Conservation (phyloP, 192 early-diverging fungal genomes). For the Blastocladiella britannica region DNA sequence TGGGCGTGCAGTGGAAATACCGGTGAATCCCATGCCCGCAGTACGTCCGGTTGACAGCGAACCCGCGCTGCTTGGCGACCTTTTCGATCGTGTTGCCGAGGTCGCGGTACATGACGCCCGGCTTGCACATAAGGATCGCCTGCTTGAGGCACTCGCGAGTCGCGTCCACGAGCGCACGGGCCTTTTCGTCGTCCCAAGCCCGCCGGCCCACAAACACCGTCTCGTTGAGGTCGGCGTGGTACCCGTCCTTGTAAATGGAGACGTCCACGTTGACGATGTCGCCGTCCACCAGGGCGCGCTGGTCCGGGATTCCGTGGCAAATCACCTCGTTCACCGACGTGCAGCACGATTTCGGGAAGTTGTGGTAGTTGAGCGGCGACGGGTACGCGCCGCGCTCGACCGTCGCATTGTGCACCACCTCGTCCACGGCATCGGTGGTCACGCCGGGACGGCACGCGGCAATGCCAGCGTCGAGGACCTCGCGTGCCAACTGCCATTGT, state of each 20-base stretch:
- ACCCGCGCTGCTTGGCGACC: conserved; percentile 59
- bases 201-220: conserved; percentile 73
- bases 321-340: conserved; percentile 80
- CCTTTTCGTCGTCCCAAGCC: conserved; percentile 40
- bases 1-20: conserved; percentile 77
- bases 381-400: conserved; percentile 83
- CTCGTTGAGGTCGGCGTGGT: conserved; percentile 87
- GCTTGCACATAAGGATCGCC: conserved; percentile 80
- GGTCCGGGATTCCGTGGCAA: conserved; percentile 96
- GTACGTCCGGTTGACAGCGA: conserved; percentile 79
- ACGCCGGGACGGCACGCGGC: conserved; percentile 60
- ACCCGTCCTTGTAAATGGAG: conserved; percentile 66
- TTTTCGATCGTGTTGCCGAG: conserved; percentile 77
- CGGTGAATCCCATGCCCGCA: conserved; percentile 80
- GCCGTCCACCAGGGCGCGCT: conserved; percentile 74
- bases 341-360: conserved; percentile 91
- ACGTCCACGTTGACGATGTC: conserved; percentile 95
- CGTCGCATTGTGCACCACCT: conserved; percentile 82
- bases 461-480: conserved; percentile 74
- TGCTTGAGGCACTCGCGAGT: conserved; percentile 73
- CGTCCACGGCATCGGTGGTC: conserved; percentile 91
- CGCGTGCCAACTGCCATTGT: conserved; percentile 48
- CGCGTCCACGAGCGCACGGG: conserved; percentile 50
- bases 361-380: conserved; percentile 87
- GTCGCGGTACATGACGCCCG: conserved; percentile 78